Percentiles rank a stretch among this genome's conserved stretches.
Evolutionary conservation across 1,284 basidiomycete species (phyloP).

Genomic region (Takashimella tepidaria): DNA sequence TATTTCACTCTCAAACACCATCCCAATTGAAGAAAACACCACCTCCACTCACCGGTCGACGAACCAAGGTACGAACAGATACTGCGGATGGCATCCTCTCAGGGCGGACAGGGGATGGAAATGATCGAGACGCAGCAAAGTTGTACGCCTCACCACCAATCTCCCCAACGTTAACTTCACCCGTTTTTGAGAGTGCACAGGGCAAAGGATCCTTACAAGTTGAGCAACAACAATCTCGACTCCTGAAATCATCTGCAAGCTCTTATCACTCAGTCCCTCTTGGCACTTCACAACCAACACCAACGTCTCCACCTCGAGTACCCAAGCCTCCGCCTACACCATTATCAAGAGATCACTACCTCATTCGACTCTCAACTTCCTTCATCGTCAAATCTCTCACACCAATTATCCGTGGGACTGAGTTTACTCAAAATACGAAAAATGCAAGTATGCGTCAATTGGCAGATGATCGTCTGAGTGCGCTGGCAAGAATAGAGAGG

Average conservation of each 20-base stretch:
- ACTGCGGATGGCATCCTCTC: not conserved
- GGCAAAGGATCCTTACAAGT: not conserved
- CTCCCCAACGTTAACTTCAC: not conserved
- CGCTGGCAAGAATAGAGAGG: constrained; percentile 61
- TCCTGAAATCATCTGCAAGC: not conserved
- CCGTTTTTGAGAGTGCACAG: not conserved
- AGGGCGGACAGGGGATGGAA: not conserved
- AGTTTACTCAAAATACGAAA: constrained; percentile 25
- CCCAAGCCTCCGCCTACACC: constrained; percentile 3
- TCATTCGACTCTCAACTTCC: constrained; percentile 36
- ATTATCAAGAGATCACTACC: constrained; percentile 40
- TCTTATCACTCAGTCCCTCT: not conserved
- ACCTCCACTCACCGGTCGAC: not conserved
- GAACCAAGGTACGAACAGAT: not conserved
- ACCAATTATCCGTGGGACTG: constrained; percentile 25
- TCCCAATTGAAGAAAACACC: not conserved
- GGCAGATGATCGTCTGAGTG: constrained; percentile 61
- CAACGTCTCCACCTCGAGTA: not conserved
- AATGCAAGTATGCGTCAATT: constrained; percentile 50
- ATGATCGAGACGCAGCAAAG: not conserved
- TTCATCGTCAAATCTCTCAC: constrained; percentile 39
- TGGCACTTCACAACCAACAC: not conserved
- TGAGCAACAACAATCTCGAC: not conserved
- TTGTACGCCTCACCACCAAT: not conserved
- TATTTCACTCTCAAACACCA: constrained; percentile 9